These are phyloP conservation scores for Fusarium zealandicum DNA, from an alignment of 2,329 filamentous ascomycete species.

Conservation along the genomic window DNA sequence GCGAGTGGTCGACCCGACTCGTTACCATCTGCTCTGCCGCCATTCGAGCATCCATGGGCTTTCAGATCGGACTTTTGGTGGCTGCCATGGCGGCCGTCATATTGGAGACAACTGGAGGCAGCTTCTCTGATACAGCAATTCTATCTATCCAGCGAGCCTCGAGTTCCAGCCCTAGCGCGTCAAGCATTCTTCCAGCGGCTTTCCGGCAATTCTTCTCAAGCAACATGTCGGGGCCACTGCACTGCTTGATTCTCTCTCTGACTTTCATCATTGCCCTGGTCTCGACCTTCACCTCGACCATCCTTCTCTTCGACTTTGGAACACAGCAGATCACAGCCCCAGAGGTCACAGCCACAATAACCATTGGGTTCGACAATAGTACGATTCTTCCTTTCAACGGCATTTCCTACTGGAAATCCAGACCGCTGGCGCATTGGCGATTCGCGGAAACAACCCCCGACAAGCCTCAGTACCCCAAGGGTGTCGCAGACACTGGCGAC, in stretches of 20 bases:
- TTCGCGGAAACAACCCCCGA: constrained; percentile 7
- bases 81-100: constrained; percentile 17
- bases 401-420: constrained; percentile 20
- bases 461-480: background rate
- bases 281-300: constrained; percentile 12
- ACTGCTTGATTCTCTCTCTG: background rate
- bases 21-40: constrained; percentile 16
- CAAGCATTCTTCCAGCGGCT: constrained; percentile 11
- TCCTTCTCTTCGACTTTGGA: constrained; percentile 17
- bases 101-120: constrained; percentile 1
- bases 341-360: background rate
- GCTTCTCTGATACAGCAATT: background rate
- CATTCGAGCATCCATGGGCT: background rate
- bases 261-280: background rate
- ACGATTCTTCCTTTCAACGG: background rate
- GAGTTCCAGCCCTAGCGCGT: background rate
- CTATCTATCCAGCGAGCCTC: constrained; percentile 5
- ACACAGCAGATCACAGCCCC: background rate
- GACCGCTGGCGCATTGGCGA: constrained; percentile 17
- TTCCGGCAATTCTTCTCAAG: accelerated
- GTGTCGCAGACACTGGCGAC: constrained; percentile 2
- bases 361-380: background rate
- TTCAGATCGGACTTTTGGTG: constrained; percentile 4
- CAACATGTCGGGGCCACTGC: background rate
- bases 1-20: background rate